These are phyloP conservation scores for Coemansia sp. DNA, from an alignment of 192 early-diverging fungal genomes.

Conservation along the genomic window DNA sequence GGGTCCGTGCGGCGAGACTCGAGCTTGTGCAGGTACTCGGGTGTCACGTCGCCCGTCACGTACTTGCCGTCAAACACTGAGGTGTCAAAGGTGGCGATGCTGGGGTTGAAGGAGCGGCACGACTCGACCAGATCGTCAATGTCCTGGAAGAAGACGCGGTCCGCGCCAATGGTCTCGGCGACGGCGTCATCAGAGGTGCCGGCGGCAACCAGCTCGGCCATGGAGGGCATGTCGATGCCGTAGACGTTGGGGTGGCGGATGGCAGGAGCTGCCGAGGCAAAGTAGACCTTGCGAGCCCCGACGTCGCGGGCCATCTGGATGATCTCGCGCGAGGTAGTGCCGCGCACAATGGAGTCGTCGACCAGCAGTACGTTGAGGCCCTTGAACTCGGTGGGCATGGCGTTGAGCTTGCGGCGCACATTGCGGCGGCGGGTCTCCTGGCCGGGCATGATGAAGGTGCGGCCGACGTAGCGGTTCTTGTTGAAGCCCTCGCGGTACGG, in stretches of 20 bases:
- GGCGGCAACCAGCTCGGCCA: conserved; percentile 83
- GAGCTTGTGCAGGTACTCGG: conserved; percentile 60
- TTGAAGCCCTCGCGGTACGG: conserved; percentile 98
- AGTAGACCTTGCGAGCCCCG: conserved; percentile 97
- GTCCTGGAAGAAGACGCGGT: conserved; percentile 89
- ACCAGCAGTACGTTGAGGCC: conserved; percentile 96
- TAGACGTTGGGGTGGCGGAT: conserved; percentile 98
- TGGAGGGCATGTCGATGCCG: conserved; percentile 99
- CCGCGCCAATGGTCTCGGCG: conserved; percentile 87
- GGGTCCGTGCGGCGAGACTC: conserved; percentile 41
- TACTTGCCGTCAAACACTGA: conserved; percentile 97
- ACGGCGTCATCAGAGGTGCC: conserved; percentile 76
- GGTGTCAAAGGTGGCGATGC: conserved; percentile 81
- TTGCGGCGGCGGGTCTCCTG: conserved; percentile 85
- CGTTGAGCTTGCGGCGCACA: conserved; percentile 95
- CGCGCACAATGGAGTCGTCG: conserved; percentile 99
- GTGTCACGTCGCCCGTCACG: conserved; percentile 72
- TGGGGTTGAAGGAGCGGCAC: conserved; percentile 78
- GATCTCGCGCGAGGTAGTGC: conserved; percentile 98
- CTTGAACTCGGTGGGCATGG: conserved; percentile 95
- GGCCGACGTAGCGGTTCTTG: conserved; percentile 98
- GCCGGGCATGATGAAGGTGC: conserved; percentile 99
- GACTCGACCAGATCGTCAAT: conserved; percentile 81
- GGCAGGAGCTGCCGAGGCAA: conserved; percentile 96
- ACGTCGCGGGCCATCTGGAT: conserved; percentile 98